Evolutionary conservation across 78 protist species (phyloP).

Genomic region (Dictyostelium brefeldianum): DNA sequence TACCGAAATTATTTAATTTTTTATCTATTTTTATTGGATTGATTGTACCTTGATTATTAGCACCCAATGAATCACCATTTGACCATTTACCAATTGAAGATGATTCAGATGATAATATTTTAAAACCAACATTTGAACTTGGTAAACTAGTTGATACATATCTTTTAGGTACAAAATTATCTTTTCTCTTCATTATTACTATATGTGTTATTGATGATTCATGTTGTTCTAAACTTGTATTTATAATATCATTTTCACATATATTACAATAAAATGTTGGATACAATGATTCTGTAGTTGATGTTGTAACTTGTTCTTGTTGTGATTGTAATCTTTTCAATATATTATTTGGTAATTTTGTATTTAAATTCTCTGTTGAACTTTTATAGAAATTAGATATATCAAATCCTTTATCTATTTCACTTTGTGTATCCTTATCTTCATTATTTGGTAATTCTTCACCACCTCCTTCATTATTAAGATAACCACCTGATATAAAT

Average conservation of each 20-base stretch:
- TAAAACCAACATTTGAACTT: conserved; percentile 3
- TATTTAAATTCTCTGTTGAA: not conserved
- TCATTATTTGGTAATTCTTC: not conserved
- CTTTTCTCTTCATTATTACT: not conserved
- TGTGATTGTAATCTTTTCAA: not conserved
- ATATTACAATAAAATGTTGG: not conserved
- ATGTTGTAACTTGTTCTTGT: not conserved
- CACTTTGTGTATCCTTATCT: not conserved
- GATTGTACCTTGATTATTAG: not conserved
- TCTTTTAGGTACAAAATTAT: not conserved
- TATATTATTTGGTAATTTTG: not conserved
- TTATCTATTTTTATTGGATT: not conserved
- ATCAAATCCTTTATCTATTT: not conserved
- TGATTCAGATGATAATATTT: not conserved
- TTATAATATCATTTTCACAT: not conserved
- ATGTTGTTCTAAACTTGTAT: not conserved
- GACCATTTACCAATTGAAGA: not conserved
- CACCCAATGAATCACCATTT: conserved; percentile 4
- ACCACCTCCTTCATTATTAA: not conserved
- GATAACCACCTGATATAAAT: not conserved
- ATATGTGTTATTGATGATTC: conserved; percentile 10
- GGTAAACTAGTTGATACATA: not conserved
- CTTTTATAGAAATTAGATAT: conserved; percentile 11
- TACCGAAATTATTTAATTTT: not conserved
- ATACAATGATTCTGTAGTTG: not conserved